Evolutionary conservation across 768 basidiomycete genomes (phyloP), one percentile per base, ranked within the genome.

Genomic region (Amanita polypyramis): DNA sequence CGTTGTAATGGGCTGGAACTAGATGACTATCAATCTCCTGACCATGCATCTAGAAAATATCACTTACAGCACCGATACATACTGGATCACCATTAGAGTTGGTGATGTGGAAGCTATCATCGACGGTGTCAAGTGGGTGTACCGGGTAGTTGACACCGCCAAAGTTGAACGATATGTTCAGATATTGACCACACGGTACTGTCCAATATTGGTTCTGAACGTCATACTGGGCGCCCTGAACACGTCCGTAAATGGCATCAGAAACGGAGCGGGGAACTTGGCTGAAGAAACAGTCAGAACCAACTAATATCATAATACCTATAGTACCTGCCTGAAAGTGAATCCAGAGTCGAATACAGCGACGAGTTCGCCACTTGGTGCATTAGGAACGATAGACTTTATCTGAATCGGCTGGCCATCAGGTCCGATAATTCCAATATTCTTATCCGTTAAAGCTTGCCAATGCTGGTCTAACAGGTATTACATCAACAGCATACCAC

Each of bases 1-100:
- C 3, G 79, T 76, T 11, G 85, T 85, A 53, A 88, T 85, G 2
- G 86, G 87, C 70, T 90, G 87, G 71, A 86, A 90, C 77, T 86
- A 54, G 32, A 49, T 19, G n/a, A 62, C 19, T 1, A 9, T 49
- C 4, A 49, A 29, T 29, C 27, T n/a, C 11, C 15, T 10, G 32
- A 33, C 23, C 8, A 5, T 25, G 38, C 27, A 21, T n/a, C 1
- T 14, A 25, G 10, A 33, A 35, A 17, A 25, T 5, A 15, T 21
- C 25, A 72, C 81, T 59, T 58, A 86, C 83, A 43, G 82, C 68
- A 12, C 86, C 85, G 47, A 81, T 69, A 60, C 85, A 89, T 1
- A 75, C 72, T 46, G 71, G 61, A 52, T 67, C 72, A 35, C 85
- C 84, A 11, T 64, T 61, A 23, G 60, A 55, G 57, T 76, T 69